Conservation (phyloP, 2,329 filamentous ascomycete species). For the Graphium sp. region DNA sequence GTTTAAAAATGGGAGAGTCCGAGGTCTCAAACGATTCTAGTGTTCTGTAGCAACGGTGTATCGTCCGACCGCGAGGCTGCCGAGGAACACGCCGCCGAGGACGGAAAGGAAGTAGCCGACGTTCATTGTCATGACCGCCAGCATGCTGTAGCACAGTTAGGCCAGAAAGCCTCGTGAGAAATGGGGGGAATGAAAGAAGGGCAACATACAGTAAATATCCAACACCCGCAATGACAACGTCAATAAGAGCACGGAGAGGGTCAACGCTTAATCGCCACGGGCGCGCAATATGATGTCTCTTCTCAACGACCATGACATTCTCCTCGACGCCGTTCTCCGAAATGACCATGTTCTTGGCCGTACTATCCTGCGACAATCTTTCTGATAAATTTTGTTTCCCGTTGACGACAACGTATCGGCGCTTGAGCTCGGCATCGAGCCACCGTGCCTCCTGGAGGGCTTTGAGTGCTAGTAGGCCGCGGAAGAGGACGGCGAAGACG, state of each 20-base stretch:
- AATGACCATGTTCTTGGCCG: slow-evolving; percentile 48
- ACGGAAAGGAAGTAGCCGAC: slow-evolving; percentile 72
- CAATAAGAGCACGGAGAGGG: slow-evolving; percentile 52
- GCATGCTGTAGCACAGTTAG: slow-evolving; percentile 46
- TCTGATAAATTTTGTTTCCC: slow-evolving; percentile 44
- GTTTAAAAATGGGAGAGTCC: too few species aligned
- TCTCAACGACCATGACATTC: slow-evolving; percentile 56
- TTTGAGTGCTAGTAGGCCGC: slow-evolving; percentile 56
- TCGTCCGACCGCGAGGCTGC: slow-evolving; percentile 65
- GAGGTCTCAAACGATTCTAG: slow-evolving; percentile 1
- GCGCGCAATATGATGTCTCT: slow-evolving; percentile 29
- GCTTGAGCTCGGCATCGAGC: slow-evolving; percentile 53
- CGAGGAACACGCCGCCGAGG: slow-evolving; percentile 68
- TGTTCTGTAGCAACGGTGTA: slow-evolving; percentile 38
- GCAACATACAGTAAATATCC: slow-evolving; percentile 69
- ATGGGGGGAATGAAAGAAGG: slow-evolving; percentile 3
- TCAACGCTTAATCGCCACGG: slow-evolving; percentile 77
- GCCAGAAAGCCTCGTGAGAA: slow-evolving; percentile 1
- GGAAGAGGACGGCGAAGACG: slow-evolving; percentile 52
- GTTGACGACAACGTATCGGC: slow-evolving; percentile 61
- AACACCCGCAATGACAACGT: slow-evolving; percentile 57
- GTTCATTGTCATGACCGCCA: slow-evolving; percentile 83
- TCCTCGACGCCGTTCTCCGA: slow-evolving; percentile 70
- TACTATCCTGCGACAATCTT: slow-evolving; percentile 37
- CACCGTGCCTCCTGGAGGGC: slow-evolving; percentile 45